Base-by-base conservation (phyloP, 73 alveolate species). In the Stentor roeselii region DNA sequence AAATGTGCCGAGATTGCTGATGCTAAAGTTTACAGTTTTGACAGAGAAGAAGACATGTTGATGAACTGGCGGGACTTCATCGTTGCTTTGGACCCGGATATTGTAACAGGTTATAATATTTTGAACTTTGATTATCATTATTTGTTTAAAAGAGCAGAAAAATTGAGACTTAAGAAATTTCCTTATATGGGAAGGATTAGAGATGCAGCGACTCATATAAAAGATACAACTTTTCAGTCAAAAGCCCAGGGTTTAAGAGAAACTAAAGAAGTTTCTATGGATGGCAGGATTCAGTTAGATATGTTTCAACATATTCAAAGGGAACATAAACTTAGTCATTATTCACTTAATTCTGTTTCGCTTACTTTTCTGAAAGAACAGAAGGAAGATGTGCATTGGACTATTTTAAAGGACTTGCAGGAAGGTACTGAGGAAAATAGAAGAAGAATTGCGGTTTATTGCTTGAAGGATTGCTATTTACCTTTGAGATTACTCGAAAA, bases 41-140 rank as follows among this genome's bases (percentile, higher is more conserved):
- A 90, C 3, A 86, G 89, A 30, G 99, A 98, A 86, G 90, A 88
- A 82, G 99, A 96, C 61, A 42, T 98, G 96, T 90, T 98, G 36
- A 59, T 60, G 75, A 98, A 94, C 76, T 98, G 99, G 98, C 85
- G 95, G 75, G 93, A 95, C 75, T 95, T 93, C 82, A 88, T 96
- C 42, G 41, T 84, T 82, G 97, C 93, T 85, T 96, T 93, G 41
- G 99, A 98, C 89, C 99, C 99, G 2, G 99, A 98, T 85, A 92
- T 98, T 38, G 92, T 98, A 59, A 98, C 99, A 1, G 99, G 99
- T 4, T 98, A 98, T 88, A 98, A 98, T 92, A 98, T 98, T 77
- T 85, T 92, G 60, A 98, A 98, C 98, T 98, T 98, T 90, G 99
- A 98, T 88, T 92, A 97, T 42, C 98, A 98, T n/a, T 98, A 95